A percentile compares a stretch with the other conserved stretches of the same genome.
Conservation (phyloP, 2,329 filamentous ascomycete species). For the Metarhizium rileyi region DNA sequence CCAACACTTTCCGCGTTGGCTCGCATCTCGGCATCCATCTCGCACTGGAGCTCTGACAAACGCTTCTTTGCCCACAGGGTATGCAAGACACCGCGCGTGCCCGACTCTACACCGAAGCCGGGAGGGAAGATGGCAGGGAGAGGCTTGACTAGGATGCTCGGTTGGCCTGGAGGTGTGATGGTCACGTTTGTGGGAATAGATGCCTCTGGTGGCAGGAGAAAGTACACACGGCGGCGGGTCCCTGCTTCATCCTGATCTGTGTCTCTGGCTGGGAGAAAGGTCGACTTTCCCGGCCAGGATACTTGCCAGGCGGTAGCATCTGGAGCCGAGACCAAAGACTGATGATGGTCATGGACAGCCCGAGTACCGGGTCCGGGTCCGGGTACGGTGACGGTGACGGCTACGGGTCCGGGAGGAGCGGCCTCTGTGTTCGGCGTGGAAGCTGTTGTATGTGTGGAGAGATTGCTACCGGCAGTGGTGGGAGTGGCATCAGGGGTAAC, state of each 20-base stretch:
- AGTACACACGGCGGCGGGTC: slow-evolving; percentile 59
- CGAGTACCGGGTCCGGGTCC: neutral
- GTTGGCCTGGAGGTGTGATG: slow-evolving; percentile 38
- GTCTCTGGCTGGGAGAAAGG: slow-evolving; percentile 53
- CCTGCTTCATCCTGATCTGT: slow-evolving; percentile 19
- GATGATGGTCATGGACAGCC: neutral
- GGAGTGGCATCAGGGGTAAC: neutral
- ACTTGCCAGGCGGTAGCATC: slow-evolving; percentile 54
- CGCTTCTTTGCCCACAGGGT: slow-evolving; percentile 85
- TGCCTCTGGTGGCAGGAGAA: slow-evolving; percentile 64
- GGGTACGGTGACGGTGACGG: too few relatives aligned
- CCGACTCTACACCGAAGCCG: slow-evolving; percentile 59
- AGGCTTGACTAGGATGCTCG: slow-evolving; percentile 56
- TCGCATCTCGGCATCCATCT: slow-evolving; percentile 65
- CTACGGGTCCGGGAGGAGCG: too few relatives aligned
- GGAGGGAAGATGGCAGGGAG: slow-evolving; percentile 80
- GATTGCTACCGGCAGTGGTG: slow-evolving; percentile 4
- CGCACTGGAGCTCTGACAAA: slow-evolving; percentile 61
- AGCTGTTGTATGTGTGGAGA: slow-evolving; percentile 4
- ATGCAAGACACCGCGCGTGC: slow-evolving; percentile 74
- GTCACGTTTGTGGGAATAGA: slow-evolving; percentile 63
- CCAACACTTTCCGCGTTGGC: slow-evolving; percentile 74
- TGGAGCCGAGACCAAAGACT: slow-evolving; percentile 3
- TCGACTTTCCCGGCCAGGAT: slow-evolving; percentile 72
- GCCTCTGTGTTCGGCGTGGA: slow-evolving; percentile 11